phyloP scores from a whole-genome alignment of 2,329 filamentous ascomycete genomes.

The Xylariaceae sp. region DNA sequence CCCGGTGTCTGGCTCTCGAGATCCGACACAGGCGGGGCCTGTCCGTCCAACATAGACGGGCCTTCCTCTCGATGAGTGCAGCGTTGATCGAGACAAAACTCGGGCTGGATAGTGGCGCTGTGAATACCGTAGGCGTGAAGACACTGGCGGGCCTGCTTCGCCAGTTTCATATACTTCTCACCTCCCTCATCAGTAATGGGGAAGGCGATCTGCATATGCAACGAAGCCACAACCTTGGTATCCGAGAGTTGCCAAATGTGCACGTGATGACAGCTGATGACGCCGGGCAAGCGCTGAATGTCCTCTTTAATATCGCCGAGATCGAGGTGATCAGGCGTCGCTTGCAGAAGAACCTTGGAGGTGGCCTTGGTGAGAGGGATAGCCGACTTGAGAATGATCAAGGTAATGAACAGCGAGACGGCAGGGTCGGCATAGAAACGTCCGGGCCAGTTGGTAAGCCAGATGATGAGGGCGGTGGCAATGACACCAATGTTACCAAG shows the following conservation, averaged over 20 bases:
- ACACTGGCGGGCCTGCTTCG: slow-evolving; percentile 75
- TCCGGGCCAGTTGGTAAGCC: slow-evolving; percentile 77
- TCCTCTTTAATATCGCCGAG: slow-evolving; percentile 90
- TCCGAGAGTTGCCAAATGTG: slow-evolving; percentile 98
- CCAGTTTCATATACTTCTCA: slow-evolving; percentile 84
- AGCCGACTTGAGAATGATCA: slow-evolving; percentile 68
- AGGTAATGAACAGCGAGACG: slow-evolving; percentile 89
- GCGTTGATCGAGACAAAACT: slow-evolving; percentile 60
- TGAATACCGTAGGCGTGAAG: slow-evolving; percentile 95
- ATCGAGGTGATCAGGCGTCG: slow-evolving; percentile 81
- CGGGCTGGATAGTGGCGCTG: slow-evolving; percentile 93
- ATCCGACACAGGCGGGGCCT: slow-evolving; percentile 20
- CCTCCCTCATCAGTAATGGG: slow-evolving; percentile 77
- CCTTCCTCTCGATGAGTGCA: slow-evolving; percentile 37
- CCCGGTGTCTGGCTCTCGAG: slow-evolving; percentile 22
- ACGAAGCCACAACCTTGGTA: slow-evolving; percentile 85
- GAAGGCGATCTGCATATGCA: slow-evolving; percentile 90
- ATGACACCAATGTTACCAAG: slow-evolving; percentile 86
- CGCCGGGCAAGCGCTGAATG: slow-evolving; percentile 76
- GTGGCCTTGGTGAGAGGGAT: slow-evolving; percentile 75
- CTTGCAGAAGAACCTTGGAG: slow-evolving; percentile 85
- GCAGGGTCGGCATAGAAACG: slow-evolving; percentile 85
- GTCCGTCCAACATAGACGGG: slow-evolving; percentile 24
- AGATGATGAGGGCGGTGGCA: slow-evolving; percentile 78
- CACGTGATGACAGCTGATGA: slow-evolving; percentile 88